Percentiles rank a stretch among this genome's conserved stretches.
phyloP scores from a whole-genome alignment of 2,329 filamentous ascomycete genomes.

The Cladosporium sp. region DNA sequence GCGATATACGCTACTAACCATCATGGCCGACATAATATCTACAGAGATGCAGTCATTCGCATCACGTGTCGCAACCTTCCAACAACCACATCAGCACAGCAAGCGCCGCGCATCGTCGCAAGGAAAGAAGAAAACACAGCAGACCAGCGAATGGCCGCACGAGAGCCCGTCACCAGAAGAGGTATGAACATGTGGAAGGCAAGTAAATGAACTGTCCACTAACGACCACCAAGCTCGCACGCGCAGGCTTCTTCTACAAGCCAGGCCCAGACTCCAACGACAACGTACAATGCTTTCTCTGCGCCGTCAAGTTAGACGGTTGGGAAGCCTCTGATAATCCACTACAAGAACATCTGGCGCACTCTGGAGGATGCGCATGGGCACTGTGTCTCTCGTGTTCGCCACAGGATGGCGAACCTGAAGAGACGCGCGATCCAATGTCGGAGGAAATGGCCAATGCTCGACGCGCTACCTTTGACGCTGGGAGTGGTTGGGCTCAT shows the following conservation, averaged over 20 bases:
- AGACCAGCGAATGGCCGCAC: slow-evolving; percentile 69
- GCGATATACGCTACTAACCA: slow-evolving; percentile 11
- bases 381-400: slow-evolving; percentile 61
- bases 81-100: slow-evolving; percentile 55
- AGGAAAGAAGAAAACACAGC: slow-evolving; percentile 56
- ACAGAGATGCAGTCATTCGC: slow-evolving; percentile 61
- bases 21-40: slow-evolving; percentile 29
- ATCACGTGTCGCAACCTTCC: slow-evolving; percentile 77
- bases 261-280: slow-evolving; percentile 70
- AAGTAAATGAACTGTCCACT: slow-evolving; percentile 9
- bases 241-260: slow-evolving; percentile 85
- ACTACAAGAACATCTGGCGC: slow-evolving; percentile 76
- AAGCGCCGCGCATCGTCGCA: slow-evolving; percentile 68
- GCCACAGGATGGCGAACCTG: slow-evolving; percentile 52
- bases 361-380: slow-evolving; percentile 81
- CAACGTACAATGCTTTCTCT: slow-evolving; percentile 87
- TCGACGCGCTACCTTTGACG: slow-evolving; percentile 75
- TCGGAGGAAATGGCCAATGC: slow-evolving; percentile 69
- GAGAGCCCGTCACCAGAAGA: slow-evolving; percentile 60
- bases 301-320: slow-evolving; percentile 76
- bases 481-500: slow-evolving; percentile 71
- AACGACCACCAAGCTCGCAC: slow-evolving; percentile 62
- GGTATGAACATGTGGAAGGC: slow-evolving; percentile 38
- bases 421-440: slow-evolving; percentile 67
- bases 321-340: slow-evolving; percentile 89